Percentiles rank a stretch among this genome's conserved stretches.
phyloP scores from a whole-genome alignment of 2,329 filamentous ascomycete species.

The Ceratocystis albifundus region DNA sequence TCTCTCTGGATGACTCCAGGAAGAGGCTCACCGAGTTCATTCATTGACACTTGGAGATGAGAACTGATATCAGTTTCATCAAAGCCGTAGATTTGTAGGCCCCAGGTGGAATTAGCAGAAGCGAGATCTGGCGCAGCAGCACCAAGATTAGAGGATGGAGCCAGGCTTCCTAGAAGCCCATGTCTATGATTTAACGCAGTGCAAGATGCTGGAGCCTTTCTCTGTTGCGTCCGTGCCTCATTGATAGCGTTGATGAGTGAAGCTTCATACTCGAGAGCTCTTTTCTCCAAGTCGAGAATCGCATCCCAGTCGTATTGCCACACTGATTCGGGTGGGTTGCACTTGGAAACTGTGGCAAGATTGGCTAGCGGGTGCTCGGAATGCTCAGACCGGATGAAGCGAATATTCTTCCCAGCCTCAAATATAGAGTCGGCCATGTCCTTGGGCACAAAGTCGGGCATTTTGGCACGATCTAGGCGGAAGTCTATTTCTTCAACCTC shows the following conservation, averaged over 20 bases:
- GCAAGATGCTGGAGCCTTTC: background rate
- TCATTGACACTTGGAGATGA: conserved; percentile 41
- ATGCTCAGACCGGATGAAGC: conserved; percentile 59
- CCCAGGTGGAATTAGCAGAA: conserved; percentile 21
- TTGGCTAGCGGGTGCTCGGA: conserved; percentile 56
- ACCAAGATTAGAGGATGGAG: background rate
- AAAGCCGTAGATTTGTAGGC: conserved; percentile 40
- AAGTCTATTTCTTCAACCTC: conserved; percentile 49
- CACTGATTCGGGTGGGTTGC: conserved; percentile 45
- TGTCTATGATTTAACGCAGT: background rate
- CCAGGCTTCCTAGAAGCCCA: background rate
- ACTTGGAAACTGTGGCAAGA: conserved; percentile 36
- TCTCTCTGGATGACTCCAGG: conserved; percentile 23
- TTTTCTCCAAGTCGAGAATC: conserved; percentile 51
- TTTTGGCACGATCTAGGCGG: conserved; percentile 49
- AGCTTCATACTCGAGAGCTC: conserved; percentile 36
- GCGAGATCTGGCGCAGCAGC: conserved; percentile 17
- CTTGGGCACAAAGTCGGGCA: conserved; percentile 59
- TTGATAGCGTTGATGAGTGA: conserved; percentile 26
- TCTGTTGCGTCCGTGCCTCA: conserved; percentile 11
- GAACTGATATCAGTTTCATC: conserved; percentile 38
- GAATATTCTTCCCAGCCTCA: conserved; percentile 64
- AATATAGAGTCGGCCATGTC: conserved; percentile 65
- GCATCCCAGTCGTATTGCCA: conserved; percentile 65
- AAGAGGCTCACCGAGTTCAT: conserved; percentile 32